These are phyloP conservation scores for Russula brevipes DNA, from an alignment of 768 basidiomycete genomes.

Conservation along the genomic window DNA sequence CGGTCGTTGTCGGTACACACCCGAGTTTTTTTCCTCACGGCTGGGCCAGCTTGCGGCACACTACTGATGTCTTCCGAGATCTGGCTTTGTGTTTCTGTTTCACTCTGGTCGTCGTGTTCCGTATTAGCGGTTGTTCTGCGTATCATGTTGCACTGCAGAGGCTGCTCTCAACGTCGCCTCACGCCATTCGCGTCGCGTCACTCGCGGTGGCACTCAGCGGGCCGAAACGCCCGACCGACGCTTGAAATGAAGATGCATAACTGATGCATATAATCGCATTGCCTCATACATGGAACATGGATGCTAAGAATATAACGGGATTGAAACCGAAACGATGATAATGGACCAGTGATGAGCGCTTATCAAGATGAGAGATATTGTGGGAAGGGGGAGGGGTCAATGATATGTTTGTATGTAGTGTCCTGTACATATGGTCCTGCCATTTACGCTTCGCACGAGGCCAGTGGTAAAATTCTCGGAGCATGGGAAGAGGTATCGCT, in stretches of 20 bases:
- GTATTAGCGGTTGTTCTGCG: constrained; percentile 31
- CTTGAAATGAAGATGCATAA: no score
- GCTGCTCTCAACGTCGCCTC: no score
- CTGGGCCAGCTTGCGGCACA: constrained; percentile 26
- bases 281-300: constrained; percentile 11
- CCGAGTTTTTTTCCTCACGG: constrained; percentile 29
- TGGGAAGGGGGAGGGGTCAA: constrained; percentile 8
- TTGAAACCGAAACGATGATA: constrained; percentile 17
- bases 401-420: constrained; percentile 12
- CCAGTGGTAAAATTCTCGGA: not conserved
- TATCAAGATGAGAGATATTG: constrained; percentile 17
- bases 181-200: not conserved
- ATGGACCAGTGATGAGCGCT: constrained; percentile 17
- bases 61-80: constrained; percentile 27
- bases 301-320: no score
- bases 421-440: constrained; percentile 18
- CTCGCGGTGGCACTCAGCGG: not conserved
- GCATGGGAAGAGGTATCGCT: constrained; percentile 21
- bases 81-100: constrained; percentile 29
- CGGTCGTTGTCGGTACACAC: constrained; percentile 26
- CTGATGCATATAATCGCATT: constrained; percentile 15
- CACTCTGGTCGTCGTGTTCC: constrained; percentile 25
- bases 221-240: not conserved
- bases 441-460: constrained; percentile 16
- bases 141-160: constrained; percentile 28